Evolutionary conservation across 257 asterid species (phyloP), one percentile per base, ranked within the genome.

Genomic region (Knoxia roxburghii): DNA sequence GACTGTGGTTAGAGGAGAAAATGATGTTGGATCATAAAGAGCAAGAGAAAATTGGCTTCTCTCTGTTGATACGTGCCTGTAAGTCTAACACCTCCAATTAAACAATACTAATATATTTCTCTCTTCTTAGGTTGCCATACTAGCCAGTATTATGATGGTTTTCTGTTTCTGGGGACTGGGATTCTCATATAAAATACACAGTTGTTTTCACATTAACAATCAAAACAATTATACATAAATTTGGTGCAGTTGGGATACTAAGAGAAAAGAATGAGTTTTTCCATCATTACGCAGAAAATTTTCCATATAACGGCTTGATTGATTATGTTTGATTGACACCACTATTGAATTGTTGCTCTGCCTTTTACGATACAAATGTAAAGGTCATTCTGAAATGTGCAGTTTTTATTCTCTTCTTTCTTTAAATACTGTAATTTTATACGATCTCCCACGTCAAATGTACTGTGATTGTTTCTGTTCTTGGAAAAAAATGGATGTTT

Each of bases 1-100:
- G 98, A 70, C 64, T 92, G 30, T 92, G 98, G 98, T 51, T 89
- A 64, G 93, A 87, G 41, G 95, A 87, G 67, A 79, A 77, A 45
- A 69, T 50, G 41, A 64, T n/a, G n/a, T n/a, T 78, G 61, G 81
- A 77, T 50, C 83, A 79, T 62, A 78, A 82, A 27, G 80, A 69
- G 11, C 64, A 69, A 15, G 86, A 77, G 43, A 80, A 78, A 37
- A 66, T 57, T 62, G 89, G 85, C 10, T 87, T 84, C 71, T 92
- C 93, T 68, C 76, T 92, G 48, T 71, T 89, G 73, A 83, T 92
- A 60, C 83, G 77, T 81, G 98, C 95, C 21, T 56, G 78, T 61
- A 87, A 83, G 74, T n/a, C n/a, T n/a, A n/a, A n/a, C n/a, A 80
- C 77, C 72, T 85, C 94, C 46, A 82, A 77, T 70, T 87, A 70